Base-by-base conservation (phyloP, 2,329 filamentous ascomycete species). In the Diaporthe caulivora region DNA sequence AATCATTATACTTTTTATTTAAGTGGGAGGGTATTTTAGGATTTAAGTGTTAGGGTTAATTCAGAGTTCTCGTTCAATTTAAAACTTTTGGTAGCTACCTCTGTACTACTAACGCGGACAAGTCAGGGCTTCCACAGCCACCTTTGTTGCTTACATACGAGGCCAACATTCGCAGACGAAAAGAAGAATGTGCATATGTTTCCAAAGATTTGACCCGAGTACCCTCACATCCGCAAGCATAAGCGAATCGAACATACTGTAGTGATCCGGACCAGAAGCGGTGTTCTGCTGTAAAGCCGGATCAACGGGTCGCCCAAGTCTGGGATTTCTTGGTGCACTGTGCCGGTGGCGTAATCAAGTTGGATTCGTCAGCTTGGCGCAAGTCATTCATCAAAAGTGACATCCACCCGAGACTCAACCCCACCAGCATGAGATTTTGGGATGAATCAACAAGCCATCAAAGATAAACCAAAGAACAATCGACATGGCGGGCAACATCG, bases 291-390 rank as follows among this genome's bases (percentile, higher is more conserved):
- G 29, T 34, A 21, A 8, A 13, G 34, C 34, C 37, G 40, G 17
- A 44, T 42, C 11, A 31, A 24, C 24, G n/a, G 15, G 15, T 15
- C n/a, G n/a, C 37, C 37, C 24, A 29, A 62, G 31, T 18, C 42
- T 29, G 24, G 24, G 24, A 21, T 49, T 11, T 49, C 26, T 34
- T 34, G 11, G 26, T 34, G 18, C 42, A 49, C 17, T 64, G 40
- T 47, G 58, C 26, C 47, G 58, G 44, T 42, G 51, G 60, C 60
- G 60, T 65, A 65, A 65, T 51, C 62, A 40, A 24, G 3, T 37
- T 31, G 29, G 60, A 49, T 51, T 51, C 60, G 44, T 65, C 34
- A 51, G 62, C 44, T 51, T 51, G 44, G 62, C 31, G 47, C 47
- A 21, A 53, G 47, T 21, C 47, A n/a, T 29, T 34, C 5, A 53